Percentiles rank a stretch among this genome's conserved stretches.
Evolutionary conservation across 768 basidiomycete genomes (phyloP).

Genomic region (Phanerochaete carnosa): DNA sequence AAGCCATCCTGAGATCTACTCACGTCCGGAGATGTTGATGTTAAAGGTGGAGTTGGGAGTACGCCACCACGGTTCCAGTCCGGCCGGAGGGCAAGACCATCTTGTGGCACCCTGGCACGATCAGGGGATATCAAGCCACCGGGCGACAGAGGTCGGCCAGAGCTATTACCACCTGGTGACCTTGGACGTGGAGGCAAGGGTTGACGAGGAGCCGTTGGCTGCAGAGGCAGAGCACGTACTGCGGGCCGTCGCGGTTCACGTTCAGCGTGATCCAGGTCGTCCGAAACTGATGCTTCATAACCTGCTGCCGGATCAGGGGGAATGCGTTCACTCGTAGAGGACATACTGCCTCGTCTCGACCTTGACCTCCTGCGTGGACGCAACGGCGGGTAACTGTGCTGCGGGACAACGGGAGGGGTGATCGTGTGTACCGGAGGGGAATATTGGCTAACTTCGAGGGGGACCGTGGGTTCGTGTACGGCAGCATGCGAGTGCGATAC

Average conservation of each 20-base stretch:
- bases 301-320: constrained; percentile 51
- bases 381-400: constrained; percentile 39
- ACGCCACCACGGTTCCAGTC: constrained; percentile 1
- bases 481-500: constrained; percentile 63
- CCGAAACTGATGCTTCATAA: constrained; percentile 62
- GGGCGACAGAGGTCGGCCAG: constrained; percentile 15
- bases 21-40: constrained; percentile 2
- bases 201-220: constrained; percentile 19
- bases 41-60: neutral
- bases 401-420: constrained; percentile 53
- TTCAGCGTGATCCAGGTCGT: constrained; percentile 61
- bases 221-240: constrained; percentile 37
- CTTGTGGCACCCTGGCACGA: constrained; percentile 9
- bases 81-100: neutral
- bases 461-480: constrained; percentile 49
- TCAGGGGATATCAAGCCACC: constrained; percentile 18
- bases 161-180: constrained; percentile 31
- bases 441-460: constrained; percentile 23
- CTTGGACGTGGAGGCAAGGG: constrained; percentile 25
- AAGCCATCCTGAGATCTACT: constrained; percentile 11
- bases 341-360: constrained; percentile 67
- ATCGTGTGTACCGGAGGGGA: constrained; percentile 44
- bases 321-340: constrained; percentile 62
- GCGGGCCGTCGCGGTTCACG: constrained; percentile 41
- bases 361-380: constrained; percentile 46